phyloP scores from a whole-genome alignment of 1,284 basidiomycete species.

The Heterobasidion occidentale region DNA sequence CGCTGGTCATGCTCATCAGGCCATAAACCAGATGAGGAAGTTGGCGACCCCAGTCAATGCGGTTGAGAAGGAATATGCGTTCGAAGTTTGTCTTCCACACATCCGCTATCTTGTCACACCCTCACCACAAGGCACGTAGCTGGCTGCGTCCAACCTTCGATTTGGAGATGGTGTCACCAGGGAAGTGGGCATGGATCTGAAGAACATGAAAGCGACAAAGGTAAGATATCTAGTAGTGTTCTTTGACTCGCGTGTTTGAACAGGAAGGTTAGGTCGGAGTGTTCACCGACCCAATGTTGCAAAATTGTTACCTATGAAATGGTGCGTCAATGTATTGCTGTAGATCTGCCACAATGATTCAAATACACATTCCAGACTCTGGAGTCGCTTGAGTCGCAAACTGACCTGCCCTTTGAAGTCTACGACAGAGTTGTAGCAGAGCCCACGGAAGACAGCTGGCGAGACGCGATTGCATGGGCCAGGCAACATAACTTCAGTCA shows the following conservation, averaged over 20 bases:
- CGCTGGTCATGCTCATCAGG: slow-evolving; percentile 33
- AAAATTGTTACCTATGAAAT: slow-evolving; percentile 75
- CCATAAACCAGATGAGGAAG: slow-evolving; percentile 56
- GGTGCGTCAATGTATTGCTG: slow-evolving; percentile 31
- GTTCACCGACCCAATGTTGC: slow-evolving; percentile 89
- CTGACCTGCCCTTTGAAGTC: slow-evolving; percentile 74
- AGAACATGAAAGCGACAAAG: slow-evolving; percentile 83
- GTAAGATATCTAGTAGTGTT: slow-evolving; percentile 24
- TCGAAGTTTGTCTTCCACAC: slow-evolving; percentile 58
- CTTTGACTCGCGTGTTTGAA: slow-evolving; percentile 3
- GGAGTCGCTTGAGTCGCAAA: slow-evolving; percentile 65
- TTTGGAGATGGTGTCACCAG: slow-evolving; percentile 86
- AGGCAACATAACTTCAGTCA: slow-evolving; percentile 85
- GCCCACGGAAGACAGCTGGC: slow-evolving; percentile 87
- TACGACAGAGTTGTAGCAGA: slow-evolving; percentile 84
- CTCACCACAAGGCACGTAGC: slow-evolving; percentile 31
- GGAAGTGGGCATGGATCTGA: slow-evolving; percentile 92
- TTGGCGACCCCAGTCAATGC: slow-evolving; percentile 81
- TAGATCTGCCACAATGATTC: background rate
- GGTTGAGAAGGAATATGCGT: slow-evolving; percentile 89
- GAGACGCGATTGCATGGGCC: slow-evolving; percentile 85
- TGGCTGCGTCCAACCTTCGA: slow-evolving; percentile 85
- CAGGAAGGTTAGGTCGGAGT: slow-evolving; percentile 68
- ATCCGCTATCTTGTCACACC: background rate
- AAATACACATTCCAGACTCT: slow-evolving; percentile 48